Evolutionary conservation across 2,329 filamentous ascomycete species (phyloP), one percentile per base, ranked within the genome.

Genomic region (Pseudocercospora fijiensis): DNA sequence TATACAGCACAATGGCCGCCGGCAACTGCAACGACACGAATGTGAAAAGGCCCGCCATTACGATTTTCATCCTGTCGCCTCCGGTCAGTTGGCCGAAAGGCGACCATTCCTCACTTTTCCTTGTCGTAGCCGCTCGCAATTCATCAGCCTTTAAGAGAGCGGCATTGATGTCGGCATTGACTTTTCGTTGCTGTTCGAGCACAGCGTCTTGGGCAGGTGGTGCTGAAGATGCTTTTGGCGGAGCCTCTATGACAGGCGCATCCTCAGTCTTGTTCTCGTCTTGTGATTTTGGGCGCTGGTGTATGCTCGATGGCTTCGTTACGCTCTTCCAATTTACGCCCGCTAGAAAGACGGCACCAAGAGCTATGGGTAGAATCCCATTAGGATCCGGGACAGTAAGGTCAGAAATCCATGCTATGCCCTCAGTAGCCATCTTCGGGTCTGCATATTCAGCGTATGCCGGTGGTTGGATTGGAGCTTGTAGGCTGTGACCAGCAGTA

Each of bases 361-460:
- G 60, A 2, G 59, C 10, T 20, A 60, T 4, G 2, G 70, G 71
- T 5, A 73, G 60, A 2, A 62, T 51, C 22, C 60, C 33, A 2
- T 79, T 80, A 0, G 84, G 79, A 68, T 88, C 86, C 8, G 83
- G 76, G 0, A 78, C 70, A 4, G 84, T 75, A 13, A 89, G 79
- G 71, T 88, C 79, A 0, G 81, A 79, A 61, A 87, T 87, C 86
- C 86, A 89, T 1, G 86, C 76, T 2, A 82, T 79, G n/a, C 86
- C 86, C 75, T 87, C 86, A 7, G 73, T 79, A 4, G 81, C 79
- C 16, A 88, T 75, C 4, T 80, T 79, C 2, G 81, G 80, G 67
- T 86, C 83, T 30, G 82, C 73, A 70, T 73, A 76, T 6, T 63
- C 60, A 6, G 63, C 45, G 41, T 67, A 70, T 37, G 26, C 52